Evolutionary conservation across 164 flowering plant genomes (phyloP).

Genomic region (Paratinospora sagittata): DNA sequence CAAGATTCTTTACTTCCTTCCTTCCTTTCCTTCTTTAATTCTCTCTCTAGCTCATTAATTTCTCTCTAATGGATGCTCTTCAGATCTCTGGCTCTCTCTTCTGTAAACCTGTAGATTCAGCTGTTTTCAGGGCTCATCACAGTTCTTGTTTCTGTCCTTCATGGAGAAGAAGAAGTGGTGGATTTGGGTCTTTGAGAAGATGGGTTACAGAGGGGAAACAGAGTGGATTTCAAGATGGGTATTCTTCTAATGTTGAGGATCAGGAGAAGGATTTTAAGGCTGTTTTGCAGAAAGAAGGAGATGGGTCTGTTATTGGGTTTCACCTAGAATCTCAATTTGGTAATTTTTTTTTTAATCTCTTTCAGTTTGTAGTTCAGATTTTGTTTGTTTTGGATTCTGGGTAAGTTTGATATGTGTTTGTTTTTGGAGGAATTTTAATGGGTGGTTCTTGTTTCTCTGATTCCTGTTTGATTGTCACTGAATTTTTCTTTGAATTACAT

Average conservation of each 20-base stretch:
- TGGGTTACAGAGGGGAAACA: constrained; percentile 13
- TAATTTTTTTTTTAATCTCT: constrained; percentile 8
- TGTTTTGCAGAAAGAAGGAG: constrained; percentile 34
- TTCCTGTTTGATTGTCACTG: no score
- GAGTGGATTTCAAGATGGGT: no score
- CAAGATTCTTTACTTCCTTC: no score
- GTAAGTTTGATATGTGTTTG: neutral
- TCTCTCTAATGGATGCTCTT: constrained; percentile 18
- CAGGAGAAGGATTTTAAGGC: constrained; percentile 28
- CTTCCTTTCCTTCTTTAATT: constrained; percentile 3
- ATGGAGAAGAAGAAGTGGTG: constrained; percentile 5
- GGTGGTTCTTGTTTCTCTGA: no score
- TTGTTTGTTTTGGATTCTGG: neutral
- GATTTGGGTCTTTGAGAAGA: constrained; percentile 17
- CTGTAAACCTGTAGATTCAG: neutral
- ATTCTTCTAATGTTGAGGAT: constrained; percentile 17
- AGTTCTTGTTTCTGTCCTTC: constrained; percentile 8
- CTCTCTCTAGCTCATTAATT: no score
- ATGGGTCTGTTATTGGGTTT: constrained; percentile 45
- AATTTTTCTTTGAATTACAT: no score
- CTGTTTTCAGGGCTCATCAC: no score
- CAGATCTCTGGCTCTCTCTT: constrained; percentile 6
- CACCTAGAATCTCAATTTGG: constrained; percentile 36
- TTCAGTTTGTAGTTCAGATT: no score
- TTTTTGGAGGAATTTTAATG: neutral